Evolutionary conservation across 768 basidiomycete genomes (phyloP).

Genomic region (Amanita pallidorosea): DNA sequence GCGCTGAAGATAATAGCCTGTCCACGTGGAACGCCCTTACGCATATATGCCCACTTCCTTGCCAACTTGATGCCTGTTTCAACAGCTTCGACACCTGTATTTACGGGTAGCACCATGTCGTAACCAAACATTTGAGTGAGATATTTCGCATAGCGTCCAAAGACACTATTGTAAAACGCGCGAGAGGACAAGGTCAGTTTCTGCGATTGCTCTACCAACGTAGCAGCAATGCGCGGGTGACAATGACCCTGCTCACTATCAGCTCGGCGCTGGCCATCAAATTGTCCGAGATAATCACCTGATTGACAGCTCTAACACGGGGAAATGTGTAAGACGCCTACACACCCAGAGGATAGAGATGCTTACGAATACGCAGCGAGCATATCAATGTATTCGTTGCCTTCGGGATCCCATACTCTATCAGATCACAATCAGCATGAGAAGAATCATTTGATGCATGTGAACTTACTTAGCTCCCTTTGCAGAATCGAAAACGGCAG

Average conservation of each 20-base stretch:
- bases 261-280: conserved; percentile 3
- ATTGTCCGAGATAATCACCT: conserved; percentile 29
- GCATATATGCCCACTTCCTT: conserved; percentile 92
- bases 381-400: conserved; percentile 96
- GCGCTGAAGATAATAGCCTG: conserved; percentile 81
- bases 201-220: conserved; percentile 77
- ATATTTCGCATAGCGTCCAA: conserved; percentile 83
- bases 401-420: conserved; percentile 90
- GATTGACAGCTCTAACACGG: conserved; percentile 66
- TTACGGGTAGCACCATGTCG: conserved; percentile 97
- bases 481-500: conserved; percentile 87
- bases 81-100: conserved; percentile 97
- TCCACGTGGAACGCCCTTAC: conserved; percentile 73
- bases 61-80: conserved; percentile 96
- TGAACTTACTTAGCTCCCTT: conserved; percentile 76
- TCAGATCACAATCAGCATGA: conserved; percentile 10
- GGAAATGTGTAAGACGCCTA: conserved; percentile 3
- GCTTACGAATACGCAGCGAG: conserved; percentile 92
- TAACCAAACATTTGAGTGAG: conserved; percentile 80
- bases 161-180: conserved; percentile 90
- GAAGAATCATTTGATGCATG: not conserved
- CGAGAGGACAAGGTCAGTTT: conserved; percentile 89
- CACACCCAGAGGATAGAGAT: not conserved
- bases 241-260: conserved; percentile 62
- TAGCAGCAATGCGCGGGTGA: conserved; percentile 76